Evolutionary conservation across 768 basidiomycete genomes (phyloP).

Genomic region (Termitomyces sp.): DNA sequence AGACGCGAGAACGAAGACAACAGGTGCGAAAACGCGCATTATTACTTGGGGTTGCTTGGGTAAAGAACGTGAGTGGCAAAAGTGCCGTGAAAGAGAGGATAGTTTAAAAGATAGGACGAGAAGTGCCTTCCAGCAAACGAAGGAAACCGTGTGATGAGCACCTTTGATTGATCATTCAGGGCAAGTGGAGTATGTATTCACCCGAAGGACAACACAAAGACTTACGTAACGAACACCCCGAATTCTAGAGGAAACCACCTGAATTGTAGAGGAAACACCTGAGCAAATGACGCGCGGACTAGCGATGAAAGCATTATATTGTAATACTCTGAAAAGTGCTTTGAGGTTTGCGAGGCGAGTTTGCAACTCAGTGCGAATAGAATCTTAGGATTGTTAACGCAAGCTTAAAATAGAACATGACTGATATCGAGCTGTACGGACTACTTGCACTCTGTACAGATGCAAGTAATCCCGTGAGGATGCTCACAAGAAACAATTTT

Average conservation of each 20-base stretch:
- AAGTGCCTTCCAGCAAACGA: background rate
- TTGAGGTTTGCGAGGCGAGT: background rate
- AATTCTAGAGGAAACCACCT: background rate
- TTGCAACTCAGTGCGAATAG: background rate
- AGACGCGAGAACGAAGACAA: constrained; percentile 14
- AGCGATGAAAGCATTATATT: background rate
- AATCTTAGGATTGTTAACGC: background rate
- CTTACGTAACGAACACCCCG: background rate
- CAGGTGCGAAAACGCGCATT: constrained; percentile 17
- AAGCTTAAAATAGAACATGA: background rate
- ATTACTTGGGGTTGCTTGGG: constrained; percentile 7
- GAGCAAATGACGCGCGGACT: background rate
- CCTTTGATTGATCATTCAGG: background rate
- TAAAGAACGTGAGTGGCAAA: constrained; percentile 17
- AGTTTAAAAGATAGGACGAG: background rate
- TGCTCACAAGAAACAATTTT: background rate
- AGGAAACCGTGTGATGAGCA: constrained; percentile 4
- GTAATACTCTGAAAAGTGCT: background rate
- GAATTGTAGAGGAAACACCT: too few species aligned
- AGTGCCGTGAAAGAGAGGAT: constrained; percentile 7
- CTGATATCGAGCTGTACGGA: background rate
- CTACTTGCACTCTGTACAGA: background rate
- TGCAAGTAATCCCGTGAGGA: background rate
- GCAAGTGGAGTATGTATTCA: background rate
- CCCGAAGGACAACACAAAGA: background rate